Percentiles rank a stretch among this genome's conserved stretches.
Conservation (phyloP, 768 basidiomycete genomes). For the Amanita rimosa region DNA sequence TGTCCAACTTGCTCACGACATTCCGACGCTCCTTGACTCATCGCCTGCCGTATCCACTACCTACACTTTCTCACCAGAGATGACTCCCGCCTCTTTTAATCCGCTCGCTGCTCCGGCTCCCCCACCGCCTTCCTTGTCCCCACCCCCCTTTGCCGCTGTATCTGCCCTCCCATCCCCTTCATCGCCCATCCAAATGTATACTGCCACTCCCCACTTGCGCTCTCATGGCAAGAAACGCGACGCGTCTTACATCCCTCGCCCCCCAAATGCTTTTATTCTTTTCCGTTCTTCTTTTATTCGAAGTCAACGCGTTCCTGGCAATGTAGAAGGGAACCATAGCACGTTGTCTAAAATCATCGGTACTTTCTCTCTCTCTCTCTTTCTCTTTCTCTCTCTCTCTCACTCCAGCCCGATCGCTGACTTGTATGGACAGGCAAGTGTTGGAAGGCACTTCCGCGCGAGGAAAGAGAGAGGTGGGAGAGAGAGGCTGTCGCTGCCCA, state of each 20-base stretch:
- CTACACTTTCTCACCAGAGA: constrained; percentile 57
- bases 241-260: constrained; percentile 69
- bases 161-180: constrained; percentile 3
- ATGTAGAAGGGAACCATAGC: constrained; percentile 73
- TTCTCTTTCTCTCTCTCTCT: constrained; percentile 9
- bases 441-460: constrained; percentile 61
- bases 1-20: constrained; percentile 16
- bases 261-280: constrained; percentile 80
- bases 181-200: constrained; percentile 14
- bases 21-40: constrained; percentile 44
- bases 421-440: constrained; percentile 37
- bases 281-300: constrained; percentile 73
- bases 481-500: constrained; percentile 60
- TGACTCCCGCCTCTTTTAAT: constrained; percentile 39
- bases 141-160: constrained; percentile 11
- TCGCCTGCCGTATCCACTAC: constrained; percentile 37
- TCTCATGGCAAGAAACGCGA: constrained; percentile 54
- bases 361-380: constrained; percentile 16
- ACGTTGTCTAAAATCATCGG: constrained; percentile 77
- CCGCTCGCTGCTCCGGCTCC: constrained; percentile 11
- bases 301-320: constrained; percentile 60
- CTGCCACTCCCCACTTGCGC: constrained; percentile 21
- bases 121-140: constrained; percentile 14
- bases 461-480: constrained; percentile 69
- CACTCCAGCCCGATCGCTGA: too few relatives aligned